Evolutionary conservation across 805 yeast genomes (phyloP).

Genomic region (Ogataea pignaliae): DNA sequence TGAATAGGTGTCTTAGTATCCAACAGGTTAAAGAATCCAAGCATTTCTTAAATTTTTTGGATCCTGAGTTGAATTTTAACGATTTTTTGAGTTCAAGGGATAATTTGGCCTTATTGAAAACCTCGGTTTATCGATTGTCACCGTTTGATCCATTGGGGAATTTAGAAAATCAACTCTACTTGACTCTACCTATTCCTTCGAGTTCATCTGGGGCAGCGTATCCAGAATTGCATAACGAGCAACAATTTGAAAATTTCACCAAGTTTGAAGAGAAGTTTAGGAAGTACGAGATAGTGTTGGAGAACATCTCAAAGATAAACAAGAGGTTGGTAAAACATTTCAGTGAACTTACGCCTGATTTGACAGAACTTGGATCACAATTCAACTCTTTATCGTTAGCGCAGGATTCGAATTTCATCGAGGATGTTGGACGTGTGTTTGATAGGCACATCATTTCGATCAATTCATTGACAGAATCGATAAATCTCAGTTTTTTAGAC

Average conservation of each 20-base stretch:
- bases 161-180: slow-evolving; percentile 53
- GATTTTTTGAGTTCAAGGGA: slow-evolving; percentile 64
- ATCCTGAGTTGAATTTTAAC: slow-evolving; percentile 80
- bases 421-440: slow-evolving; percentile 80
- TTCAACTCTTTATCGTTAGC: slow-evolving; percentile 53
- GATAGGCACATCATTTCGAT: slow-evolving; percentile 63
- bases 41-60: slow-evolving; percentile 72
- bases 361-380: slow-evolving; percentile 47
- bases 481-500: slow-evolving; percentile 30
- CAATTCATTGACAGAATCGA: slow-evolving; percentile 31
- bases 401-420: slow-evolving; percentile 43
- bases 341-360: slow-evolving; percentile 43
- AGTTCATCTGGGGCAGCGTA: slow-evolving; percentile 22
- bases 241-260: slow-evolving; percentile 25
- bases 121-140: slow-evolving; percentile 51
- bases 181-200: slow-evolving; percentile 57
- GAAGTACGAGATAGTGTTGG: slow-evolving; percentile 29
- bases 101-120: slow-evolving; percentile 45
- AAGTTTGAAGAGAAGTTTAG: slow-evolving; percentile 29
- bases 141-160: slow-evolving; percentile 52
- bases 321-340: slow-evolving; percentile 42
- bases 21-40: slow-evolving; percentile 51
- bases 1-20: slow-evolving; percentile 67
- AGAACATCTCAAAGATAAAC: slow-evolving; percentile 35
- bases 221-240: slow-evolving; percentile 25